Percentiles rank a stretch among this genome's conserved stretches.
phyloP scores from a whole-genome alignment of 345 rosid genomes.

The Melaleuca quinquenervia region DNA sequence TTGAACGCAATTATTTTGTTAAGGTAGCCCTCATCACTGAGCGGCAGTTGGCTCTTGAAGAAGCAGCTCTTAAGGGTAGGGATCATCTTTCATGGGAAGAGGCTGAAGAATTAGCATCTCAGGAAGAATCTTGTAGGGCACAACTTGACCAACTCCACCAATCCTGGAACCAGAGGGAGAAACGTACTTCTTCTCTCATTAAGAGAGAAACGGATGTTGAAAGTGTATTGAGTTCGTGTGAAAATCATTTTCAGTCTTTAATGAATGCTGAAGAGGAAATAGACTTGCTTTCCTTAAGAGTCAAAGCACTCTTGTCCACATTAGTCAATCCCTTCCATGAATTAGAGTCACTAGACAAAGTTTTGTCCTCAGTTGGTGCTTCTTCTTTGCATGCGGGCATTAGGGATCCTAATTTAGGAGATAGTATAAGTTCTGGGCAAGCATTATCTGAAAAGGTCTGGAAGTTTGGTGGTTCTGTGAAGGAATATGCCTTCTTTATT shows the following conservation, averaged over 20 bases:
- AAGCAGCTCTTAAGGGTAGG: conserved; percentile 73
- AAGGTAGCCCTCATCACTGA: conserved; percentile 81
- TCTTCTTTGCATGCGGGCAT: conserved; percentile 22
- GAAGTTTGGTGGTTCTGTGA: conserved; percentile 49
- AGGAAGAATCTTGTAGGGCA: conserved; percentile 89
- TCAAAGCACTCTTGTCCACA: neutral
- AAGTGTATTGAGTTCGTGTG: neutral
- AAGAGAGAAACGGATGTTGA: neutral
- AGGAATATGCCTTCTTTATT: conserved; percentile 61
- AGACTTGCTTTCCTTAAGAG: neutral
- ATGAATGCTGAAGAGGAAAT: neutral
- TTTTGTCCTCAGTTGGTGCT: conserved; percentile 29
- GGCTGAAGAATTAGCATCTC: conserved; percentile 92
- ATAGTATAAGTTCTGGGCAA: conserved; percentile 42
- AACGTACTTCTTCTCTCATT: neutral
- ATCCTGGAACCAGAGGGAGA: conserved; percentile 56
- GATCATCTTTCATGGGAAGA: conserved; percentile 97
- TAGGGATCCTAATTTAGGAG: conserved; percentile 31
- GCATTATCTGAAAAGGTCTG: conserved; percentile 50
- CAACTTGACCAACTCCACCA: conserved; percentile 79
- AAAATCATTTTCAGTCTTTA: neutral
- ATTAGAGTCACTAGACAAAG: conserved; percentile 7
- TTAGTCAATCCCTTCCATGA: neutral
- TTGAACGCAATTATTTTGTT: conserved; percentile 71
- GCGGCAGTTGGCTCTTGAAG: conserved; percentile 75